These are phyloP conservation scores for Metschnikowia henanensis DNA, from an alignment of 805 yeast genomes.

Conservation along the genomic window DNA sequence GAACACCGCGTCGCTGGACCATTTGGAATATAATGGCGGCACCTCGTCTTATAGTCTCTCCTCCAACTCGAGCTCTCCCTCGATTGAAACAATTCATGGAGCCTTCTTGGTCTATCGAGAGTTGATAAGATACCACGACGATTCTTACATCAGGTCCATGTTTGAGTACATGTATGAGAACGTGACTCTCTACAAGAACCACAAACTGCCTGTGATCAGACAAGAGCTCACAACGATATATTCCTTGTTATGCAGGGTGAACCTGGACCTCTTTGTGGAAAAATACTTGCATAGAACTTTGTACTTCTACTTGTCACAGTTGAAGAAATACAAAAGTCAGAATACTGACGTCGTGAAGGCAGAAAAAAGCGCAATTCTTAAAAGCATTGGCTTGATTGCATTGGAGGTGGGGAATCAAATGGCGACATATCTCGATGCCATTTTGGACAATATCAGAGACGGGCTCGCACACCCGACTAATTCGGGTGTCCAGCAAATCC, in stretches of 20 bases:
- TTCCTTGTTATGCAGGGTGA: constrained; percentile 80
- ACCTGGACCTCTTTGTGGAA: constrained; percentile 72
- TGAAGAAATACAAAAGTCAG: constrained; percentile 60
- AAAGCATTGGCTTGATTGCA: constrained; percentile 84
- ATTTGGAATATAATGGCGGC: constrained; percentile 10
- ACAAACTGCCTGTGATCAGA: constrained; percentile 71
- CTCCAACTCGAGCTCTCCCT: constrained; percentile 20
- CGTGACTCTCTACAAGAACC: constrained; percentile 71
- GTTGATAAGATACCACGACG: constrained; percentile 63
- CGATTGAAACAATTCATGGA: constrained; percentile 80
- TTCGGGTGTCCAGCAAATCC: constrained; percentile 39
- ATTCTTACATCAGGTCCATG: constrained; percentile 67
- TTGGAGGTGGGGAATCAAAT: constrained; percentile 78
- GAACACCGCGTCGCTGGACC: constrained; percentile 22
- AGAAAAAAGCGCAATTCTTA: constrained; percentile 75
- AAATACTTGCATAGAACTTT: constrained; percentile 79
- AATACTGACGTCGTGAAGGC: constrained; percentile 38
- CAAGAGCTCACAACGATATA: constrained; percentile 82
- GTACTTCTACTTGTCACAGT: constrained; percentile 71
- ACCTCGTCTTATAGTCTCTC: constrained; percentile 9
- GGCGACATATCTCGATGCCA: constrained; percentile 84
- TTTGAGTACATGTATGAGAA: constrained; percentile 78
- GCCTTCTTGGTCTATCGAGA: constrained; percentile 81
- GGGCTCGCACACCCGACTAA: constrained; percentile 52
- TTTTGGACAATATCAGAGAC: constrained; percentile 80